These are phyloP conservation scores for Podospora bellae-mahoneyi DNA, from an alignment of 495 filamentous ascomycete species.

Conservation along the genomic window DNA sequence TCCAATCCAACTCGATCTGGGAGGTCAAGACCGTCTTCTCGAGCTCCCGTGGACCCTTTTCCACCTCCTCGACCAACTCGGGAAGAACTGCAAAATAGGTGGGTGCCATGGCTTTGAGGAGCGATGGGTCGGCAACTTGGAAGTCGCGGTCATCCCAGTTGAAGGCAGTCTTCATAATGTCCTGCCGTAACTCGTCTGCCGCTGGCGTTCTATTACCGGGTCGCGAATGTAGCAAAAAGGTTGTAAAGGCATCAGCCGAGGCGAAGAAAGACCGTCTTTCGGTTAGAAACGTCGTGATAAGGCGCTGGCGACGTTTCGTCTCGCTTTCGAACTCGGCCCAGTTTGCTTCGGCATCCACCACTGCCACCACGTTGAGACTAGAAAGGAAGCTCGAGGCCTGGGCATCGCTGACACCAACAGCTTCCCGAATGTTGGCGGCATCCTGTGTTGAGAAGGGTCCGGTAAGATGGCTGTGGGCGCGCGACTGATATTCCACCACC, in stretches of 20 bases:
- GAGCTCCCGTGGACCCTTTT: slow-evolving; percentile 24
- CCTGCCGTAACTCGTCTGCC: slow-evolving; percentile 28
- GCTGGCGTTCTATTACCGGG: slow-evolving; percentile 22
- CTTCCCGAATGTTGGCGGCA: slow-evolving; percentile 61
- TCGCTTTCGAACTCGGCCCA: slow-evolving; percentile 55
- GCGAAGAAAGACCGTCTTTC: slow-evolving; percentile 61
- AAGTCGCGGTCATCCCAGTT: slow-evolving; percentile 20
- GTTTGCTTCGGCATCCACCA: slow-evolving; percentile 47
- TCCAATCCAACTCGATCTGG: slow-evolving; percentile 60
- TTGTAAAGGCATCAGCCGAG: slow-evolving; percentile 42
- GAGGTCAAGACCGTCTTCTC: slow-evolving; percentile 37
- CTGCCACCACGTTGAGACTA: slow-evolving; percentile 39
- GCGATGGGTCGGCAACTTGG: slow-evolving; percentile 16
- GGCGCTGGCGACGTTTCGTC: slow-evolving; percentile 55
- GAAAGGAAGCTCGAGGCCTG: slow-evolving; percentile 48
- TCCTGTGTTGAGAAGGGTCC: slow-evolving; percentile 66
- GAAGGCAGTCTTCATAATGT: slow-evolving; percentile 27
- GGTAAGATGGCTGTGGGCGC: slow-evolving; percentile 62
- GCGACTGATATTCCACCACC: slow-evolving; percentile 77
- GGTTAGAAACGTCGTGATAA: slow-evolving; percentile 65
- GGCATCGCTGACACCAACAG: slow-evolving; percentile 55
- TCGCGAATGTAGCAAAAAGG: slow-evolving; percentile 42
- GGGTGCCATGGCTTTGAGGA: slow-evolving; percentile 39
- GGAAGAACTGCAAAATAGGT: slow-evolving; percentile 39
- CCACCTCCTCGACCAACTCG: slow-evolving; percentile 34